Conservation (phyloP, 192 early-diverging fungal species). For the Rhizophagus sp. region DNA sequence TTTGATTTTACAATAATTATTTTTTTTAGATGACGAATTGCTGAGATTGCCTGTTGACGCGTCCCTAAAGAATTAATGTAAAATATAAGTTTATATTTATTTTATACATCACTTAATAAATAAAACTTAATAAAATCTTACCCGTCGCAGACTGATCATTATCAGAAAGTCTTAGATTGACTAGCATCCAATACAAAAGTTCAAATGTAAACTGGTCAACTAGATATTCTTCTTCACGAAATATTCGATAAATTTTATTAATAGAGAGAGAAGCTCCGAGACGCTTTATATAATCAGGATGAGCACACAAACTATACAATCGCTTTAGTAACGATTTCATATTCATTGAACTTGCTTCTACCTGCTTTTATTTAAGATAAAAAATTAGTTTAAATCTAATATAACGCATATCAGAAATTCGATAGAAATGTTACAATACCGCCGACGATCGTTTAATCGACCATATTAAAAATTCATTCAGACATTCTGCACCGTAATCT, state of each 20-base stretch:
- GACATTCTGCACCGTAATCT: constrained; percentile 75
- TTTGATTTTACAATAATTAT: constrained; percentile 57
- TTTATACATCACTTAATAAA: background rate
- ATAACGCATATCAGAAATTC: background rate
- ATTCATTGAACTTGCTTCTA: constrained; percentile 61
- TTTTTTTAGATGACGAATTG: constrained; percentile 60
- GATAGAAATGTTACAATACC: constrained; percentile 23
- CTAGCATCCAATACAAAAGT: constrained; percentile 65
- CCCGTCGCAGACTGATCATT: constrained; percentile 59
- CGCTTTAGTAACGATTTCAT: constrained; percentile 72
- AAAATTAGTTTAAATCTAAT: constrained; percentile 1
- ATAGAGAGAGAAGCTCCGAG: constrained; percentile 69
- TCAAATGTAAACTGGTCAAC: constrained; percentile 71
- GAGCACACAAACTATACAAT: constrained; percentile 60
- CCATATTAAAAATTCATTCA: constrained; percentile 75
- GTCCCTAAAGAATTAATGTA: constrained; percentile 46
- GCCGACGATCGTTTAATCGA: constrained; percentile 67
- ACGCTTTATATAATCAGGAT: constrained; percentile 63
- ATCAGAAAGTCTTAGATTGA: constrained; percentile 61
- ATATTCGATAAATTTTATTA: constrained; percentile 68
- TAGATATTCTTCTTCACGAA: constrained; percentile 64
- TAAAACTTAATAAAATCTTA: constrained; percentile 30
- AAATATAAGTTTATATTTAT: background rate
- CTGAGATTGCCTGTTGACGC: constrained; percentile 45
- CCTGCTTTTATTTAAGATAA: constrained; percentile 29